phyloP scores from a whole-genome alignment of 1,284 basidiomycete genomes.

The Pholiota adiposa region DNA sequence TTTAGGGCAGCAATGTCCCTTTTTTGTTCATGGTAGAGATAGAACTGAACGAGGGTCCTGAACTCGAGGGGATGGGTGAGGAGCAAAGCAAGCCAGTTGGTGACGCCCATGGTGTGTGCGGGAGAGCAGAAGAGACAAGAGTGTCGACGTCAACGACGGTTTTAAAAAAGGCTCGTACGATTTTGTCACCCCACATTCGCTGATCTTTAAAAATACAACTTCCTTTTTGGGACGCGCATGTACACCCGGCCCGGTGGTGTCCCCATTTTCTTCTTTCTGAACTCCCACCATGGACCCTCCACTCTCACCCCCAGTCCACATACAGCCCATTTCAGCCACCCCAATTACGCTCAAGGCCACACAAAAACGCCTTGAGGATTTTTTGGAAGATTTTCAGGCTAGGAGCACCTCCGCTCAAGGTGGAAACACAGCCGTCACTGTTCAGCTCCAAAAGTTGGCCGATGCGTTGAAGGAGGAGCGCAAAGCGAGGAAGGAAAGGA shows the following conservation, averaged over 20 bases:
- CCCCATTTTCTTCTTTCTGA: constrained; percentile 5
- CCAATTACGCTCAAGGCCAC: constrained; percentile 42
- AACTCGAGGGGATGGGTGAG: constrained; percentile 82
- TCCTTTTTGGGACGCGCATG: background rate
- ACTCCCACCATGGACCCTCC: constrained; percentile 43
- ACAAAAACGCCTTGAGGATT: constrained; percentile 44
- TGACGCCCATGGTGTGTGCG: constrained; percentile 36
- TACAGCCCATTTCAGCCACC: constrained; percentile 39
- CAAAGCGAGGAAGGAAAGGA: constrained; percentile 29
- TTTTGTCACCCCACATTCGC: constrained; percentile 23
- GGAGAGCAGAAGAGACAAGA: constrained; percentile 1
- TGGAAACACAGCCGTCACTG: constrained; percentile 53
- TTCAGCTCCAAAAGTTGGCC: constrained; percentile 57
- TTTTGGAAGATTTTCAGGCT: constrained; percentile 50
- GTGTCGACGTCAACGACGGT: background rate
- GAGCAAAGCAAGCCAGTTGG: constrained; percentile 59
- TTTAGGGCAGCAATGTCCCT: constrained; percentile 78
- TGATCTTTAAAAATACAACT: constrained; percentile 14
- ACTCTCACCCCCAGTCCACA: constrained; percentile 50
- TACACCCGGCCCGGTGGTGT: background rate
- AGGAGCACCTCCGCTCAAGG: constrained; percentile 48
- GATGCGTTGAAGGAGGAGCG: constrained; percentile 51
- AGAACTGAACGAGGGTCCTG: constrained; percentile 78
- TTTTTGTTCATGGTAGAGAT: constrained; percentile 77
- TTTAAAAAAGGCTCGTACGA: constrained; percentile 25